Evolutionary conservation across 805 yeast genomes (phyloP).

Genomic region (Ogataea minuta): DNA sequence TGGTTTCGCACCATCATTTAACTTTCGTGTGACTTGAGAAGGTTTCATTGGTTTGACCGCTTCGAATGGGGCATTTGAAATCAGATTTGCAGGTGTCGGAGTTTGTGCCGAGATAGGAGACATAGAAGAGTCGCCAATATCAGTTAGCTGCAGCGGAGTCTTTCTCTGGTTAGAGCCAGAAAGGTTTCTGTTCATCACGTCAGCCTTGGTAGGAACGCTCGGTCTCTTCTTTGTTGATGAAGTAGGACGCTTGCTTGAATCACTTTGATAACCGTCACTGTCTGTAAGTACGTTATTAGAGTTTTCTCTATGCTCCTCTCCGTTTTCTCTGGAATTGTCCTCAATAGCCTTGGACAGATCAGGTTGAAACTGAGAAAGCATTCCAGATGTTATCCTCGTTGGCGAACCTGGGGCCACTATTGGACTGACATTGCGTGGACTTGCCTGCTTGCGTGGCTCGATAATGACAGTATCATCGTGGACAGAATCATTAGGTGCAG

Average conservation of each 20-base stretch:
- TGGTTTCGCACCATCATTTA: slow-evolving; percentile 11
- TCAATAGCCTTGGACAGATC: slow-evolving; percentile 33
- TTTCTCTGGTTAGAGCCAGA: slow-evolving; percentile 12
- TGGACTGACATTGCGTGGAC: slow-evolving; percentile 30
- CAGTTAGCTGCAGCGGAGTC: slow-evolving; percentile 8
- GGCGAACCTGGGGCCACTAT: slow-evolving; percentile 35
- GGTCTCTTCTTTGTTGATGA: slow-evolving; percentile 21
- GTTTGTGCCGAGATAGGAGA: slow-evolving; percentile 14
- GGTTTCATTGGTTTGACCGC: slow-evolving; percentile 13
- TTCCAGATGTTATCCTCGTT: slow-evolving; percentile 37
- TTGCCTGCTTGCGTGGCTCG: slow-evolving; percentile 26
- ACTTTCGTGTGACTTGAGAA: slow-evolving; percentile 15
- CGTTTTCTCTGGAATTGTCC: slow-evolving; percentile 21
- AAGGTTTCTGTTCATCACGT: slow-evolving; percentile 21
- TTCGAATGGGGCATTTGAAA: slow-evolving; percentile 7
- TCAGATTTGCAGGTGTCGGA: slow-evolving; percentile 13
- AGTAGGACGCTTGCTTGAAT: slow-evolving; percentile 9
- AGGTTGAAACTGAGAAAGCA: slow-evolving; percentile 33
- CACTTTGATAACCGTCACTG: slow-evolving; percentile 26
- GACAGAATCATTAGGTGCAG: slow-evolving; percentile 21
- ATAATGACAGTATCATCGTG: slow-evolving; percentile 22
- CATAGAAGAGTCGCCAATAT: slow-evolving; percentile 1
- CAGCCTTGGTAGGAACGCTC: slow-evolving; percentile 33
- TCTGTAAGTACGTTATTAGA: slow-evolving; percentile 16
- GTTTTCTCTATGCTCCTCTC: slow-evolving; percentile 9